Evolutionary conservation across 495 filamentous ascomycete species (phyloP).

Genomic region (Penicillium fimorum): DNA sequence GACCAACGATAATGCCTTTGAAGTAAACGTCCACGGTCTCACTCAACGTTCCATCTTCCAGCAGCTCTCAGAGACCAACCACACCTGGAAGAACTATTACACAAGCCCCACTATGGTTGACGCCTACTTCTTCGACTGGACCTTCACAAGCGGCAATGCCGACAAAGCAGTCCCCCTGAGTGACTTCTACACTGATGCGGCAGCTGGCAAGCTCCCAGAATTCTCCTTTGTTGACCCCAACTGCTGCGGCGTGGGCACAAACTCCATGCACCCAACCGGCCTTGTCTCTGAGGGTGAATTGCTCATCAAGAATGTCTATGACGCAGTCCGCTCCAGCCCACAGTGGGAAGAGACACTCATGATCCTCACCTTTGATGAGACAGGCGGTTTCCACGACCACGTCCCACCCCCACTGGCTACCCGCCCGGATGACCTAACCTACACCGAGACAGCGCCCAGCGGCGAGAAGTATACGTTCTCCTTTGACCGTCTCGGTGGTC

Average conservation of each 20-base stretch:
- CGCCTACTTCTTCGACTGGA: slow-evolving; percentile 45
- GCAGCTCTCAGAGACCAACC: slow-evolving; percentile 40
- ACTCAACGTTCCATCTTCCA: slow-evolving; percentile 49
- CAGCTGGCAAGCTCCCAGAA: slow-evolving; percentile 40
- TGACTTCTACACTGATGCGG: slow-evolving; percentile 40
- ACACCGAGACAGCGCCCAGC: slow-evolving; percentile 41
- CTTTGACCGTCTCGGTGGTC: slow-evolving; percentile 50
- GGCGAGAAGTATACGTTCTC: slow-evolving; percentile 44
- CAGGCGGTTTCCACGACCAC: slow-evolving; percentile 51
- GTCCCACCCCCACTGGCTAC: slow-evolving; percentile 44
- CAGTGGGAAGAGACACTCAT: slow-evolving; percentile 50
- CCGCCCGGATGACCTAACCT: slow-evolving; percentile 40
- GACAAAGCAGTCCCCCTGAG: slow-evolving; percentile 32
- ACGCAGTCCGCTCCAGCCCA: slow-evolving; percentile 43
- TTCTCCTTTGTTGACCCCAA: slow-evolving; percentile 53
- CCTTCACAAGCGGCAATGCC: slow-evolving; percentile 31
- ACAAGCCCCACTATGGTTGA: slow-evolving; percentile 35
- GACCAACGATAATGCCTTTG: slow-evolving; percentile 44
- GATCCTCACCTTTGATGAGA: slow-evolving; percentile 52
- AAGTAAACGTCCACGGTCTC: slow-evolving; percentile 31
- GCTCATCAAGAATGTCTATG: slow-evolving; percentile 51
- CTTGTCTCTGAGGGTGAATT: slow-evolving; percentile 47
- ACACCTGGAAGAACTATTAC: slow-evolving; percentile 53
- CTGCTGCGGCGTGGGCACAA: slow-evolving; percentile 47
- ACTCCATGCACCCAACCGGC: slow-evolving; percentile 49